Conservation (phyloP, 75 land plant genomes). For the Pseudotsuga menziesii region DNA sequence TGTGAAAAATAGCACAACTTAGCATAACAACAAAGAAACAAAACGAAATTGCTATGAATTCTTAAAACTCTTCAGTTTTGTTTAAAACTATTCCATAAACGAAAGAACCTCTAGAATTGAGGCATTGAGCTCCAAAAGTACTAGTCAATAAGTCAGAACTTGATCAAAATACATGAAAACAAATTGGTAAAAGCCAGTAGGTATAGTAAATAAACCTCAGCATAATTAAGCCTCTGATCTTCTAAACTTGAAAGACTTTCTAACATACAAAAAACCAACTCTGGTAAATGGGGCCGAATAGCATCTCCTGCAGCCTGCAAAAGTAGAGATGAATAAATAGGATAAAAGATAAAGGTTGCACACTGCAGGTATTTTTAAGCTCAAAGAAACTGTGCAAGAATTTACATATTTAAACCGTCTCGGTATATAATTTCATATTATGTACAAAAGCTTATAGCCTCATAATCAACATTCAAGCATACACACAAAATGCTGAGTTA, state of each 20-base stretch:
- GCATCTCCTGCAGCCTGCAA: constrained; percentile 83
- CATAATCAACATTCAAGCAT: no score
- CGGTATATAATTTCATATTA: no score
- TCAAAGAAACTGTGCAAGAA: no score
- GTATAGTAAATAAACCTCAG: constrained; percentile 57
- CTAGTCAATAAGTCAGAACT: neutral
- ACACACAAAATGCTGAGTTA: no score
- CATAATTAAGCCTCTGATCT: constrained; percentile 95
- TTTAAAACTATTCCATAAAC: neutral
- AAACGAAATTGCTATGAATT: neutral
- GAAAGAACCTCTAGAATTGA: neutral
- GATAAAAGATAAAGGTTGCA: no score
- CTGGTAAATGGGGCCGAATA: constrained; percentile 86
- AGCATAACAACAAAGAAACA: neutral
- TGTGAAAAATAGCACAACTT: constrained; percentile 8
- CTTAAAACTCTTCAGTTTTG: neutral
- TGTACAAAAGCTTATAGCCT: no score
- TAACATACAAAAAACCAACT: constrained; percentile 91
- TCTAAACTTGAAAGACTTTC: constrained; percentile 98
- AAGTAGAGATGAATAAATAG: neutral
- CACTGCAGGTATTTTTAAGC: no score
- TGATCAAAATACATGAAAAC: neutral
- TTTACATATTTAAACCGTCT: no score
- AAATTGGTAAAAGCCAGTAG: neutral
- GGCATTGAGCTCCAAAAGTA: neutral